A percentile compares a stretch with the other conserved stretches of the same genome.
Evolutionary conservation across 2,329 filamentous ascomycete species (phyloP).

Genomic region (Lasiodiplodia gonubiensis): DNA sequence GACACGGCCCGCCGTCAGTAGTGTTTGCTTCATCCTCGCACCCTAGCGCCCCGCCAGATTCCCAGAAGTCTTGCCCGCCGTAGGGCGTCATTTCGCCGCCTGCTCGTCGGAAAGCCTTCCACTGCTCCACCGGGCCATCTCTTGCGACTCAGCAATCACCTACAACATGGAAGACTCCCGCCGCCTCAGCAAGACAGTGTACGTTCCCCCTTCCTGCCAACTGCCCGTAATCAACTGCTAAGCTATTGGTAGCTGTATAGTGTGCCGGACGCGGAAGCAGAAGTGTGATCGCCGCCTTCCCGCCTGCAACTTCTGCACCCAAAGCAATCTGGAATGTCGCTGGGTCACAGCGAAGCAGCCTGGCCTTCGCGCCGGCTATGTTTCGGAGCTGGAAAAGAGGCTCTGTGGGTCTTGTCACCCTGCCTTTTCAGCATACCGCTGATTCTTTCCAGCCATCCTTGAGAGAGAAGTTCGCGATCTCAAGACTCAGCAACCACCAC

Average conservation of each 20-base stretch:
- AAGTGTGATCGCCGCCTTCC: slow-evolving; percentile 37
- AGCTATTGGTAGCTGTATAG: slow-evolving; percentile 32
- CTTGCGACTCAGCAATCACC: background rate
- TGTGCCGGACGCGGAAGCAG: slow-evolving; percentile 38
- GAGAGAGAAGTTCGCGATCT: slow-evolving; percentile 34
- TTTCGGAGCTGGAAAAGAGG: slow-evolving; percentile 45
- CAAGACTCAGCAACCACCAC: slow-evolving; percentile 30
- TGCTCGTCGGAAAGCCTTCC: background rate
- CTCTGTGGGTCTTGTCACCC: slow-evolving; percentile 36
- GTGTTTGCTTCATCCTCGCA: background rate
- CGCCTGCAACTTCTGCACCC: slow-evolving; percentile 35
- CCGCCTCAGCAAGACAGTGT: slow-evolving; percentile 35
- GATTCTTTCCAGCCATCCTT: slow-evolving; percentile 34
- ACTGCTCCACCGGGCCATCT: slow-evolving; percentile 18
- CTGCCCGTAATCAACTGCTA: background rate
- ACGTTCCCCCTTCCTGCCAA: slow-evolving; percentile 5
- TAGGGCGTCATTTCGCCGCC: background rate
- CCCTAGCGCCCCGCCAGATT: background rate
- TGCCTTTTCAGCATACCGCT: slow-evolving; percentile 1
- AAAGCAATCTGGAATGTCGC: slow-evolving; percentile 35
- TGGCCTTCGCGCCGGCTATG: slow-evolving; percentile 54
- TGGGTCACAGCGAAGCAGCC: slow-evolving; percentile 35
- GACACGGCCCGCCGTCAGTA: slow-evolving; percentile 10
- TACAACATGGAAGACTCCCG: slow-evolving; percentile 2
- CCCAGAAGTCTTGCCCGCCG: background rate